Evolutionary conservation across 2,329 filamentous ascomycete genomes (phyloP), one percentile per base, ranked within the genome.

Genomic region (Camptophora hylomeconis): DNA sequence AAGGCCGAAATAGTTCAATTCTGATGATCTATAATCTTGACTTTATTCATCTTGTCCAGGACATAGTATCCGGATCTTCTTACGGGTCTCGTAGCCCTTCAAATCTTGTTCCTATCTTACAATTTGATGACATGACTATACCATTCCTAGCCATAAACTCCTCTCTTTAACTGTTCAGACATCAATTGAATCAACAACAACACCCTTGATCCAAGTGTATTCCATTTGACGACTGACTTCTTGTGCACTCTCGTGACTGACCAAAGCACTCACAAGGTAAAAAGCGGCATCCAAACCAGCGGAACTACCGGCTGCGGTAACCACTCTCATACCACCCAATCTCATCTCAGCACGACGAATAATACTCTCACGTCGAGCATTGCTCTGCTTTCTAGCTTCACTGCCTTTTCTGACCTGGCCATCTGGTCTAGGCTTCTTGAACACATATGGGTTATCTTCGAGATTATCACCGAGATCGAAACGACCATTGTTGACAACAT

Each of bases 401-500:
- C 79, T 84, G 46, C 82, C 82, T 68, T 89, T 89, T 66, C 72
- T 62, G 6, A 26, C 28, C 11, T 17, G 36, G 25, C 71, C 67
- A 37, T 70, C 69, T 41, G 68, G 62, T 26, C 65, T 72, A 38
- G 66, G 62, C 65, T 78, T 80, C 61, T 70, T 74, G 46, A 80
- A 69, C 52, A 89, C 75, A 57, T 87, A 87, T 17, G 80, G 80
- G 56, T 82, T 87, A 55, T 84, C 76, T 38, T 86, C 79, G 48
- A 80, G 72, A 48, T 86, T 73, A 5, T 36, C 33, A 43, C 66
- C 68, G 23, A 89, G 63, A 45, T 89, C 81, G 53, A 87, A 92
- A 44, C 82, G 78, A 35, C 84, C 75, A 58, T 92, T 89, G 66
- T 92, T 92, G 53, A 92, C 82, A 12, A 92, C 81, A 51, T 89